Evolutionary conservation across 2,329 filamentous ascomycete species (phyloP), one percentile per base, ranked within the genome.

Genomic region (Fusarium equiseti): DNA sequence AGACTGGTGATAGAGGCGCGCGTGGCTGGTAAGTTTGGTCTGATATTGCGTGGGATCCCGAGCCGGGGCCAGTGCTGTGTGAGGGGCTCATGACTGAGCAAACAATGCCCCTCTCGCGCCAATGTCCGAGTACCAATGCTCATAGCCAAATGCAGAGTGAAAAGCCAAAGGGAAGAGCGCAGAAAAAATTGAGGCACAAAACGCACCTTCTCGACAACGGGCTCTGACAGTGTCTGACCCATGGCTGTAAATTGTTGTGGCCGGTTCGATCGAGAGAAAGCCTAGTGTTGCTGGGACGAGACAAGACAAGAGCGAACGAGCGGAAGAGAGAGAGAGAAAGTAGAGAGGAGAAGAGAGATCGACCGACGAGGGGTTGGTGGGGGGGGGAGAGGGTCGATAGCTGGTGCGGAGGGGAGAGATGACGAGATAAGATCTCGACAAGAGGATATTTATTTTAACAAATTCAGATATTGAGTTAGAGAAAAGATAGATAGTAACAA

Each of bases 191-290:
- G 57, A 71, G 63, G 56, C 40, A 65, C 59, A 63, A 65, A 58
- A 71, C 79, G 73, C 73, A 99, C 96, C 95, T 99, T 99, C 81
- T 98, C 96, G 82, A 97, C 92, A 79, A 99, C 95, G 79, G 96
- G 96, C 88, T 99, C 96, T 79, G 95, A 98, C 80, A 99, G 91
- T 83, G 96, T 99, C 88, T 99, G 96, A 89, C 96, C 96, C 96
- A 99, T 99, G 84, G 72, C 73, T 78, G 58, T 57, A 68, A 49
- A 59, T 70, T 66, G 54, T 59, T 63, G 43, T 70, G 58, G 46
- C 66, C 60, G 68, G 57, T 74, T 74, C 73, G 73, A 66, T 72
- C 69, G 75, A 73, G 53, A 75, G 71, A 72, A 67, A 70, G 74
- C 74, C 75, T 72, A 70, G 51, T 58, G 59, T 63, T 62, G 70